A percentile compares a stretch with the other conserved stretches of the same genome.
Conservation (phyloP, 23 red algal species). For the Gracilaria gracilis region DNA sequence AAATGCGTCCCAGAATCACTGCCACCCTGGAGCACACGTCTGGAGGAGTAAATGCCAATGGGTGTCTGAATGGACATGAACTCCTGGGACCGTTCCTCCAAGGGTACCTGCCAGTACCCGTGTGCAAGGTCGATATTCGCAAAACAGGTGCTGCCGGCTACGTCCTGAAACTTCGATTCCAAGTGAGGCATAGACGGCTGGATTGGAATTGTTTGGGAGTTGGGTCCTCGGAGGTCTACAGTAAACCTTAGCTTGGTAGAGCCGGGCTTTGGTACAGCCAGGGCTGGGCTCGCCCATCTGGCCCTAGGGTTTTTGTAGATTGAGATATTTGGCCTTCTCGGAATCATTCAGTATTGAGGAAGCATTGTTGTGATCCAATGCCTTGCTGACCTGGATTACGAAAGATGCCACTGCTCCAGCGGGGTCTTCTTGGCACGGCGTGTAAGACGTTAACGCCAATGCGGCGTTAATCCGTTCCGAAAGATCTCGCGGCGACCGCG, state of each 20-base stretch:
- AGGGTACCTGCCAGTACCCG: conserved; percentile 38
- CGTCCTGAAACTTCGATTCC: conserved; percentile 38
- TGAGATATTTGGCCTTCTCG: neutral
- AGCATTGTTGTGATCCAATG: conserved; percentile 10
- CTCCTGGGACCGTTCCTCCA: conserved; percentile 16
- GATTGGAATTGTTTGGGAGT: conserved; percentile 30
- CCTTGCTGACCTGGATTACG: neutral
- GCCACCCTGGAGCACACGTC: conserved; percentile 23
- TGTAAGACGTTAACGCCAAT: neutral
- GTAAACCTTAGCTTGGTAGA: conserved; percentile 18
- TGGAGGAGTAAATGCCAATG: conserved; percentile 22
- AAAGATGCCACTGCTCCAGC: conserved; percentile 25
- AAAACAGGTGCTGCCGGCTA: conserved; percentile 27
- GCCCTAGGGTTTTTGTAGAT: conserved; percentile 19
- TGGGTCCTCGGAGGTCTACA: conserved; percentile 9
- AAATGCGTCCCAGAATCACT: conserved; percentile 42
- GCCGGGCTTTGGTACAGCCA: conserved; percentile 46
- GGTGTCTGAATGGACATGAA: conserved; percentile 31
- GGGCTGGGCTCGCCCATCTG: conserved; percentile 42
- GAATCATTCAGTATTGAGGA: neutral
- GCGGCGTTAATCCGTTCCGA: conserved; percentile 9
- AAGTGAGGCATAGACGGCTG: conserved; percentile 22
- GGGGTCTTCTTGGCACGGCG: neutral
- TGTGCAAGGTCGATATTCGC: conserved; percentile 32
- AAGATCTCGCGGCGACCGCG: neutral